Percentiles rank a stretch among this genome's conserved stretches.
Conservation (phyloP, 2,329 filamentous ascomycete genomes). For the Blastomyces percursus region DNA sequence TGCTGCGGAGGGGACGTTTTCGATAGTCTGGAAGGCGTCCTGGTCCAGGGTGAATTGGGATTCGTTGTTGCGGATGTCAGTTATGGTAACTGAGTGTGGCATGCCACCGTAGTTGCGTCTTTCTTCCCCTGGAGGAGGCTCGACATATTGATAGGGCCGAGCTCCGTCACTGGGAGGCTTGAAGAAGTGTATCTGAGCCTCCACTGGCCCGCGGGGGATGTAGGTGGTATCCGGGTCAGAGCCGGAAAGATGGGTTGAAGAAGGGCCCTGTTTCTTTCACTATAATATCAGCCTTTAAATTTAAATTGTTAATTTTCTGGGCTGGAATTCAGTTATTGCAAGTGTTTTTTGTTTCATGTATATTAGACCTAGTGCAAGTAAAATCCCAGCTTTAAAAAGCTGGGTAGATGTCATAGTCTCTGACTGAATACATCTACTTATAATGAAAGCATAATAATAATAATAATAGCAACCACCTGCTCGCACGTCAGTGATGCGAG, state of each 20-base stretch:
- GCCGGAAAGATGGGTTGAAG: constrained; percentile 16
- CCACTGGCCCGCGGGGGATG: constrained; percentile 50
- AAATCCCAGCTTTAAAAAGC: no score
- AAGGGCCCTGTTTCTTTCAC: no score
- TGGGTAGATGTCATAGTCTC: no score
- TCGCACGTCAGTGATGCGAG: no score
- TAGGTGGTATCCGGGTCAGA: constrained; percentile 23
- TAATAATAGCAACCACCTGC: no score
- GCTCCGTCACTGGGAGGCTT: constrained; percentile 47
- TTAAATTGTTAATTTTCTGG: no score
- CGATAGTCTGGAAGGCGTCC: constrained; percentile 62
- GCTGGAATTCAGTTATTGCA: no score
- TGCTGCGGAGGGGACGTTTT: constrained; percentile 43
- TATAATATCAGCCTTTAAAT: no score
- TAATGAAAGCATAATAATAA: no score
- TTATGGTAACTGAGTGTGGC: constrained; percentile 46
- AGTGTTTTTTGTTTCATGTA: no score
- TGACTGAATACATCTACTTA: no score
- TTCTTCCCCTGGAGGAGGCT: constrained; percentile 48
- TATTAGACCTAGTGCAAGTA: no score
- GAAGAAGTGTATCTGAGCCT: constrained; percentile 56
- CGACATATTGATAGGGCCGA: constrained; percentile 56
- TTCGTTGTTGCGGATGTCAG: constrained; percentile 65
- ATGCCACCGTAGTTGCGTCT: constrained; percentile 53
- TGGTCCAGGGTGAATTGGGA: constrained; percentile 55